These are phyloP conservation scores for Atkinsonella hypoxylon DNA, from an alignment of 2,329 filamentous ascomycete species.

Conservation along the genomic window DNA sequence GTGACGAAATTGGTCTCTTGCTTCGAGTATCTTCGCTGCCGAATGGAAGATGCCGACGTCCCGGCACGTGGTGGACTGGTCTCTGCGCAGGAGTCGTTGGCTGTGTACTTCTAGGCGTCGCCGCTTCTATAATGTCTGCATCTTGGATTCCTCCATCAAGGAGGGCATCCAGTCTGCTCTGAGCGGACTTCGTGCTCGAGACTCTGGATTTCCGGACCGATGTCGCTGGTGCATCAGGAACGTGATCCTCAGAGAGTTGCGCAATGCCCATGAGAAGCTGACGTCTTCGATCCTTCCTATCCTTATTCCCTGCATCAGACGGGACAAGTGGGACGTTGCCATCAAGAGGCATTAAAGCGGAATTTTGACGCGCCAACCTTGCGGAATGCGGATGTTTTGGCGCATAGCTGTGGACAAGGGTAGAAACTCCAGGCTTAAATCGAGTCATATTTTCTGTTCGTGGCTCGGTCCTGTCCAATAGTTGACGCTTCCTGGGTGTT, in stretches of 20 bases:
- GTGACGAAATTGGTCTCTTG: conserved; percentile 5
- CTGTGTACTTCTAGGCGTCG: neutral
- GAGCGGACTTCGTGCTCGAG: conserved; percentile 6
- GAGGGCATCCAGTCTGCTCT: conserved; percentile 21
- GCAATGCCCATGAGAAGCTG: neutral
- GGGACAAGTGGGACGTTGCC: conserved; percentile 19
- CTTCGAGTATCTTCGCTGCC: conserved; percentile 13
- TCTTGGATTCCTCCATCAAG: conserved; percentile 16
- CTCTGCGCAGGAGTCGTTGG: neutral
- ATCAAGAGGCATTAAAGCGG: conserved; percentile 26
- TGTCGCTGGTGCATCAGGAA: conserved; percentile 7
- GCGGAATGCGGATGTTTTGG: conserved; percentile 1
- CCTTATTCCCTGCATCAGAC: conserved; percentile 13
- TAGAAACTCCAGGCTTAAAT: neutral
- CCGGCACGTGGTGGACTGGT: conserved; percentile 20
- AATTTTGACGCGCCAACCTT: conserved; percentile 10
- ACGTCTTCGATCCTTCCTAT: conserved; percentile 1
- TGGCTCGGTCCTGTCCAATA: conserved; percentile 11
- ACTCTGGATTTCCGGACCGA: neutral
- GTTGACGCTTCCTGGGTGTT: conserved; percentile 25
- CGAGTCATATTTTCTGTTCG: conserved; percentile 2
- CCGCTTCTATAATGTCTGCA: neutral
- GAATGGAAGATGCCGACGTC: conserved; percentile 31
- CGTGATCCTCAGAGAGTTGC: conserved; percentile 37
- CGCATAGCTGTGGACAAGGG: neutral